These are phyloP conservation scores for Colletotrichum agaves DNA, from an alignment of 2,329 filamentous ascomycete genomes.

Conservation along the genomic window DNA sequence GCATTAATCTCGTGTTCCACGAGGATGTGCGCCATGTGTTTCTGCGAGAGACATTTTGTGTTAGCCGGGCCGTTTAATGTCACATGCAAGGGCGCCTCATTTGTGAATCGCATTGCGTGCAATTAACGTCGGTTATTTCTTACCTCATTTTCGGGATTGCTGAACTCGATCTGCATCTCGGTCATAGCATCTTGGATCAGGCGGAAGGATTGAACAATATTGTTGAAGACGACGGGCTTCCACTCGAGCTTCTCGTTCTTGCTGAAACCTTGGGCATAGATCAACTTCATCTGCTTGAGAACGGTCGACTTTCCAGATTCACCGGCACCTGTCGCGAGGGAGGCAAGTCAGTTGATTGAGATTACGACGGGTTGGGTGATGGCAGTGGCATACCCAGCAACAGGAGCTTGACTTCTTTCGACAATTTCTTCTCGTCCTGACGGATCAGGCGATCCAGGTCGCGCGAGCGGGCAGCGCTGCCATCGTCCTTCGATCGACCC, in stretches of 20 bases:
- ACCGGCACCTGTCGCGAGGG: conserved; percentile 77
- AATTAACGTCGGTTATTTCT: conserved; percentile 46
- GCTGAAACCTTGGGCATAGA: conserved; percentile 92
- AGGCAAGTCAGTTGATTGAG: conserved; percentile 13
- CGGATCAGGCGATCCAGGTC: conserved; percentile 90
- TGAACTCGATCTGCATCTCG: conserved; percentile 82
- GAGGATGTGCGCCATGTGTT: conserved; percentile 80
- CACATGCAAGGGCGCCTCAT: neutral
- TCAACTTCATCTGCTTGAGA: conserved; percentile 98
- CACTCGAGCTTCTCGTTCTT: conserved; percentile 91
- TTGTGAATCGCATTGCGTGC: neutral
- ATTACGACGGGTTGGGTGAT: neutral
- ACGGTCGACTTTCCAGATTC: conserved; percentile 95
- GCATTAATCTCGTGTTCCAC: conserved; percentile 84
- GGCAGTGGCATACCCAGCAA: conserved; percentile 76
- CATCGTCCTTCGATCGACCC: conserved; percentile 61
- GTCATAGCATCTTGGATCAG: conserved; percentile 92
- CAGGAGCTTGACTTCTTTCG: conserved; percentile 92
- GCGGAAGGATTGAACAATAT: conserved; percentile 91
- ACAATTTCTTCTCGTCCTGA: conserved; percentile 86
- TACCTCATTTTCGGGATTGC: conserved; percentile 83
- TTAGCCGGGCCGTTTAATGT: conserved; percentile 40
- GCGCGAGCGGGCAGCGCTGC: conserved; percentile 66
- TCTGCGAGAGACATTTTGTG: conserved; percentile 59
- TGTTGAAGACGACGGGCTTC: conserved; percentile 95